A percentile compares a stretch with the other conserved stretches of the same genome.
Conservation (phyloP, 73 alveolate genomes). For the Tetrahymena thermophila region DNA sequence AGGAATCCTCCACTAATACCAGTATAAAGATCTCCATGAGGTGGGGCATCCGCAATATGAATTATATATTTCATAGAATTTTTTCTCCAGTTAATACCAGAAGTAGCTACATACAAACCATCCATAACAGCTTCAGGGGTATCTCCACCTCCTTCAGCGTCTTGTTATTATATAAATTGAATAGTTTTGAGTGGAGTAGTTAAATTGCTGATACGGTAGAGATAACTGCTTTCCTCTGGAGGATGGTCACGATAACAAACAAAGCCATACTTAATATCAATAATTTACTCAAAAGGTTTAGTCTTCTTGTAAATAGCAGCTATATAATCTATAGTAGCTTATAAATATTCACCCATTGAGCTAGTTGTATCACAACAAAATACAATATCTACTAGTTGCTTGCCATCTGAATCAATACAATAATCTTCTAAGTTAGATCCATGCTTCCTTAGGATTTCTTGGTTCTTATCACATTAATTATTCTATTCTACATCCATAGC, state of each 20-base stretch:
- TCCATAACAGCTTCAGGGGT: slow-evolving; percentile 75
- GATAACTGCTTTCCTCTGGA: slow-evolving; percentile 57
- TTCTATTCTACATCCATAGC: not conserved
- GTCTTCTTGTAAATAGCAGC: slow-evolving; percentile 40
- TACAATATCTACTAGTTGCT: slow-evolving; percentile 49
- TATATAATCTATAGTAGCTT: slow-evolving; percentile 56
- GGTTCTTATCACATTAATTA: not conserved
- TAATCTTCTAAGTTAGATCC: not conserved
- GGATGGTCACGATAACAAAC: slow-evolving; percentile 77
- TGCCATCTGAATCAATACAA: not conserved
- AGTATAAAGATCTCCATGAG: slow-evolving; percentile 66
- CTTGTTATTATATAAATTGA: slow-evolving; percentile 44
- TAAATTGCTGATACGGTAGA: slow-evolving; percentile 49
- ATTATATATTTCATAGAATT: slow-evolving; percentile 64
- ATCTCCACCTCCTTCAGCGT: slow-evolving; percentile 71
- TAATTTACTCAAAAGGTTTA: slow-evolving; percentile 38
- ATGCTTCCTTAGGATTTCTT: not conserved
- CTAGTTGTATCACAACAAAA: slow-evolving; percentile 72
- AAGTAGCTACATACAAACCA: slow-evolving; percentile 64
- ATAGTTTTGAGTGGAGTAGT: slow-evolving; percentile 50
- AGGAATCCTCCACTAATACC: slow-evolving; percentile 62
- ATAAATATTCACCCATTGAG: slow-evolving; percentile 63
- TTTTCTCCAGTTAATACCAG: slow-evolving; percentile 67
- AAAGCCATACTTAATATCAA: slow-evolving; percentile 52
- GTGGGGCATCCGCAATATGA: slow-evolving; percentile 89